Evolutionary conservation across 2,329 filamentous ascomycete genomes (phyloP).

Genomic region (Paramyrothecium sp.): DNA sequence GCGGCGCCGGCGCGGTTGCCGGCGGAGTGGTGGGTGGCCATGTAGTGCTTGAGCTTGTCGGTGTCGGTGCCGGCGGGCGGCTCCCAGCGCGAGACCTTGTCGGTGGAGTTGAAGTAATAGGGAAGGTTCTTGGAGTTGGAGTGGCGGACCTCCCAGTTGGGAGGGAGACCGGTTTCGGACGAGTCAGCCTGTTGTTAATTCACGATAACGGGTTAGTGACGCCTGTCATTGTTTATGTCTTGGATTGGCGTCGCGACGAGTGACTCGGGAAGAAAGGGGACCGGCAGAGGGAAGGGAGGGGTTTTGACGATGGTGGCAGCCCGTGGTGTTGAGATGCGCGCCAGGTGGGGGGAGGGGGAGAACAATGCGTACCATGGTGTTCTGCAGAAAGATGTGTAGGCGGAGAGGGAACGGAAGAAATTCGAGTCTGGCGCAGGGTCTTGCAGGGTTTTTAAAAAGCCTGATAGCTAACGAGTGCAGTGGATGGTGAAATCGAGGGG

Average conservation of each 20-base stretch:
- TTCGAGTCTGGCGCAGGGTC: too few species aligned
- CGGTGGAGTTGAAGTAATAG: constrained; percentile 92
- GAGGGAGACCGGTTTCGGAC: constrained; percentile 73
- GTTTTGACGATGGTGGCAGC: neutral
- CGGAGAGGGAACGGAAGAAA: neutral
- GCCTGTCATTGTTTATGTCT: neutral
- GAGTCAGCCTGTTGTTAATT: neutral
- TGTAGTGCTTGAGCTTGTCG: constrained; percentile 90
- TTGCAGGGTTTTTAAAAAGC: too few species aligned
- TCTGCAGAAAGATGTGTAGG: neutral
- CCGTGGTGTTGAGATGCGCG: too few species aligned
- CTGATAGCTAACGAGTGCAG: too few species aligned
- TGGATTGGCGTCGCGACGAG: too few species aligned
- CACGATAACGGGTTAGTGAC: too few species aligned
- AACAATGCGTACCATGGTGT: neutral
- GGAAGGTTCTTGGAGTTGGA: constrained; percentile 98
- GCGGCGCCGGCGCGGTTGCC: constrained; percentile 39
- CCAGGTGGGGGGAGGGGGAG: neutral
- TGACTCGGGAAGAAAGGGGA: neutral
- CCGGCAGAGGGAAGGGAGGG: neutral
- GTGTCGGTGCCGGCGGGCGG: constrained; percentile 85
- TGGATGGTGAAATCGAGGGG: too few species aligned
- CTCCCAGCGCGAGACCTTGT: constrained; percentile 93
- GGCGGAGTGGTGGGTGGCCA: constrained; percentile 80
- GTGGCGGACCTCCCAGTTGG: constrained; percentile 92